phyloP scores from a whole-genome alignment of 441 rosid genomes.

The Aleurites moluccanus region DNA sequence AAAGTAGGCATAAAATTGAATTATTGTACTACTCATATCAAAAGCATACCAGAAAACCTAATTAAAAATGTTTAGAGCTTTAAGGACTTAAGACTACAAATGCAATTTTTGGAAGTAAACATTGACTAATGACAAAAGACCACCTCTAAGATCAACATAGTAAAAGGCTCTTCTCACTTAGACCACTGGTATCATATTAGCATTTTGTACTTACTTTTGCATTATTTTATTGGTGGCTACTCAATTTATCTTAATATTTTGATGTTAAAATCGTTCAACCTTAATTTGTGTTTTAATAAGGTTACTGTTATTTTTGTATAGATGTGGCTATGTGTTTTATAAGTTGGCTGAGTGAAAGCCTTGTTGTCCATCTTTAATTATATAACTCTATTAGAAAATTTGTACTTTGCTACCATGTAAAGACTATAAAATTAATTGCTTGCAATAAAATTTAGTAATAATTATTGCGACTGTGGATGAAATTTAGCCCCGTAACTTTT shows the following conservation, averaged over 20 bases:
- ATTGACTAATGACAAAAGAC: not conserved
- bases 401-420: not conserved
- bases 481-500: not conserved
- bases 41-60: not conserved
- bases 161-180: not conserved
- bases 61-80: not conserved
- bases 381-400: not conserved
- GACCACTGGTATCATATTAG: not conserved
- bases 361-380: not conserved
- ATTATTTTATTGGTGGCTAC: not conserved
- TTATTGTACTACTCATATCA: not conserved
- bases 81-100: not conserved
- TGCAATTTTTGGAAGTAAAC: not conserved
- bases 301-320: too few species aligned
- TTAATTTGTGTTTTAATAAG: too few species aligned
- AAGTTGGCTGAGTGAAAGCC: not conserved
- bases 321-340: not conserved
- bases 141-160: not conserved
- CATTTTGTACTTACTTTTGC: not conserved
- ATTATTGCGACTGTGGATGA: not conserved
- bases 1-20: not conserved
- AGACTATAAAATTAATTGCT: not conserved
- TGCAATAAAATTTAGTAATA: not conserved
- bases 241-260: not conserved
- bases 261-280: not conserved